Conservation (phyloP, 208 protist genomes). For the Wallacemonas sp. region DNA sequence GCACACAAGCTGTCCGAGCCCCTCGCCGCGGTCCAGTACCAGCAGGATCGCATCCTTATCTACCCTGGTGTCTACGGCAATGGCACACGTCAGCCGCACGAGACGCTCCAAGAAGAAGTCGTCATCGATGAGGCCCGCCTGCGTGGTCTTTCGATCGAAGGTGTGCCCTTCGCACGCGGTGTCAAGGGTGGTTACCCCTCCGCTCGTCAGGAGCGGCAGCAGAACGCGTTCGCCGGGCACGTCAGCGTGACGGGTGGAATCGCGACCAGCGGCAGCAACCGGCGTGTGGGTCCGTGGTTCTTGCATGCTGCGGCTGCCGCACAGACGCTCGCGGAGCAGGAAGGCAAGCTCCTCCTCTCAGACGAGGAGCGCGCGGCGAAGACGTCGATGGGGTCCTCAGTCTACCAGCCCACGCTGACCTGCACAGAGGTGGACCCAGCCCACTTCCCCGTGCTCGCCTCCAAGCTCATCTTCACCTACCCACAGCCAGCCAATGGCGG, state of each 20-base stretch:
- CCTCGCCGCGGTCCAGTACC: conserved; percentile 46
- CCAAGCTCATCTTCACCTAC: conserved; percentile 17
- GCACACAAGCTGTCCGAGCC: conserved; percentile 51
- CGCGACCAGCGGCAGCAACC: conserved; percentile 21
- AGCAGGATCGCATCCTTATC: conserved; percentile 70
- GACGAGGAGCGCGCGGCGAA: conserved; percentile 17
- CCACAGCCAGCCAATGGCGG: conserved; percentile 13
- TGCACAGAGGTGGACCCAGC: conserved; percentile 39
- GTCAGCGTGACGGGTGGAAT: background rate
- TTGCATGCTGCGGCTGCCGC: conserved; percentile 45
- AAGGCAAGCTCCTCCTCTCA: background rate
- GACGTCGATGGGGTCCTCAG: conserved; percentile 46
- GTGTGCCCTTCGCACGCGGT: conserved; percentile 53
- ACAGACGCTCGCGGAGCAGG: conserved; percentile 14
- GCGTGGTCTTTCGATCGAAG: conserved; percentile 53
- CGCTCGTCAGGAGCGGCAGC: conserved; percentile 10
- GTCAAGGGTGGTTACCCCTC: conserved; percentile 30
- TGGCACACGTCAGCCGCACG: background rate
- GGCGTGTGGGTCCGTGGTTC: conserved; percentile 74
- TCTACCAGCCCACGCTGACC: conserved; percentile 44
- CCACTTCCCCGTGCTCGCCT: conserved; percentile 50
- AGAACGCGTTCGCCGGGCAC: background rate
- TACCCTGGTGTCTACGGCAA: conserved; percentile 66
- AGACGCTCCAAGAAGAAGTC: conserved; percentile 25
- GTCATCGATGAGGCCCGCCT: conserved; percentile 61